Percentiles rank a stretch among this genome's conserved stretches.
Conservation (phyloP, 805 yeast genomes). For the Kluyveromyces siamensis region DNA sequence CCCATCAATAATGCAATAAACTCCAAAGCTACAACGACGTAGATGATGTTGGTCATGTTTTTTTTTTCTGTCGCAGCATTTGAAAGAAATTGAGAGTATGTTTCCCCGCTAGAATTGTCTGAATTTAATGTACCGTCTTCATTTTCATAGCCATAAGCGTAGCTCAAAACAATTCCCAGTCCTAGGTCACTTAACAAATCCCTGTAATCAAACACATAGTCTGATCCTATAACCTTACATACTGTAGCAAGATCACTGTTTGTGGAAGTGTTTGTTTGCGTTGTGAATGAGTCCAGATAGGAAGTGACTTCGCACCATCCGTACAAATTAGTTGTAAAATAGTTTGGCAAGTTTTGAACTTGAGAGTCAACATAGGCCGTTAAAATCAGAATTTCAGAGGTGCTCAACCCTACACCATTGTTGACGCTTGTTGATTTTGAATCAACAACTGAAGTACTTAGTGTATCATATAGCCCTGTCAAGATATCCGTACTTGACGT, state of each 20-base stretch:
- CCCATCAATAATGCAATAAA: constrained; percentile 7
- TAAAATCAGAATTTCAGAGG: constrained; percentile 21
- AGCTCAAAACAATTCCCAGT: constrained; percentile 21
- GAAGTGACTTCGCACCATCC: constrained; percentile 19
- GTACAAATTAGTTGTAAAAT: constrained; percentile 16
- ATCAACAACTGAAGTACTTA: constrained; percentile 17
- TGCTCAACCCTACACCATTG: constrained; percentile 25
- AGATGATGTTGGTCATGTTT: constrained; percentile 12
- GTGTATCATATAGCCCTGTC: constrained; percentile 17
- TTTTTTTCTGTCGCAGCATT: constrained; percentile 8
- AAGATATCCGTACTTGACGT: constrained; percentile 19
- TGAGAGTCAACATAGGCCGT: constrained; percentile 21
- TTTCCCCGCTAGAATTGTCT: not conserved
- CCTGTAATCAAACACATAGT: constrained; percentile 22
- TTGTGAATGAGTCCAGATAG: not conserved
- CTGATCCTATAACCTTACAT: constrained; percentile 13
- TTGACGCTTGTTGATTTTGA: constrained; percentile 17
- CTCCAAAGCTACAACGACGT: constrained; percentile 10
- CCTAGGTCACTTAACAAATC: constrained; percentile 17
- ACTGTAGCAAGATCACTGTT: constrained; percentile 9
- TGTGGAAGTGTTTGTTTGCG: not conserved
- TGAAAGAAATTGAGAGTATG: constrained; percentile 11
- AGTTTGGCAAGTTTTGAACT: constrained; percentile 20
- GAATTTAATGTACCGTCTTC: constrained; percentile 2
- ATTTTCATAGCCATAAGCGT: constrained; percentile 16